Conservation (phyloP, 2,329 filamentous ascomycete genomes). For the Chrysoporthe austroafricana region DNA sequence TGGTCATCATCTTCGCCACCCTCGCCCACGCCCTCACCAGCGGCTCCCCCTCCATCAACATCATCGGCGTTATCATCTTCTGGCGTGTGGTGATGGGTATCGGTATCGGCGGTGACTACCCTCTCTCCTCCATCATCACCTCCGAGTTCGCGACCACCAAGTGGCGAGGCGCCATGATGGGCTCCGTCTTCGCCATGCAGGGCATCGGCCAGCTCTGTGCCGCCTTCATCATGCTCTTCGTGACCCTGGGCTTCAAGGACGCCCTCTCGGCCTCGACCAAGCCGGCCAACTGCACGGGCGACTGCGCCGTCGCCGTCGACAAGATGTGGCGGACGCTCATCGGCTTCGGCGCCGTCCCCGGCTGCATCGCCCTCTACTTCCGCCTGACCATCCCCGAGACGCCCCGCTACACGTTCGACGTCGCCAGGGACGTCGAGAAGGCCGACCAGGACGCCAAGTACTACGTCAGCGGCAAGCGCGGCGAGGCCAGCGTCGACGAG, state of each 20-base stretch:
- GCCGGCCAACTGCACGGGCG: slow-evolving; percentile 62
- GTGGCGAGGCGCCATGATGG: slow-evolving; percentile 88
- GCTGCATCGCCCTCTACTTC: slow-evolving; percentile 81
- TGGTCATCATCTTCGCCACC: slow-evolving; percentile 79
- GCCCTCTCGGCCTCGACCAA: slow-evolving; percentile 58
- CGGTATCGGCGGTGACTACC: slow-evolving; percentile 79
- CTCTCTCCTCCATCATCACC: slow-evolving; percentile 80
- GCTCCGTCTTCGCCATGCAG: slow-evolving; percentile 84
- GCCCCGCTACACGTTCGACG: slow-evolving; percentile 85
- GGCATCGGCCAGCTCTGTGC: slow-evolving; percentile 79
- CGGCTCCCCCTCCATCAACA: slow-evolving; percentile 63
- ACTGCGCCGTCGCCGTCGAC: slow-evolving; percentile 72
- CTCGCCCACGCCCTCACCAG: slow-evolving; percentile 72
- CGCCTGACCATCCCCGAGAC: slow-evolving; percentile 82
- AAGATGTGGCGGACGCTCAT: slow-evolving; percentile 90
- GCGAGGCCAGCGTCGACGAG: slow-evolving; percentile 67
- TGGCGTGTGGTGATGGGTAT: slow-evolving; percentile 79
- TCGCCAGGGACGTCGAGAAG: slow-evolving; percentile 74
- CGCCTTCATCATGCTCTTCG: slow-evolving; percentile 76
- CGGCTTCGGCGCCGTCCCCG: slow-evolving; percentile 79
- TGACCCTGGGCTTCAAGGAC: slow-evolving; percentile 71
- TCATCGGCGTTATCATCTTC: slow-evolving; percentile 73
- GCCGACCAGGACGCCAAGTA: slow-evolving; percentile 73
- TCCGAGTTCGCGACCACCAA: slow-evolving; percentile 87
- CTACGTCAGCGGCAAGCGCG: slow-evolving; percentile 68